Evolutionary conservation across 371 early-diverging fungal species (phyloP), one percentile per base, ranked within the genome.

Genomic region (Cokeromyces recurvatus): DNA sequence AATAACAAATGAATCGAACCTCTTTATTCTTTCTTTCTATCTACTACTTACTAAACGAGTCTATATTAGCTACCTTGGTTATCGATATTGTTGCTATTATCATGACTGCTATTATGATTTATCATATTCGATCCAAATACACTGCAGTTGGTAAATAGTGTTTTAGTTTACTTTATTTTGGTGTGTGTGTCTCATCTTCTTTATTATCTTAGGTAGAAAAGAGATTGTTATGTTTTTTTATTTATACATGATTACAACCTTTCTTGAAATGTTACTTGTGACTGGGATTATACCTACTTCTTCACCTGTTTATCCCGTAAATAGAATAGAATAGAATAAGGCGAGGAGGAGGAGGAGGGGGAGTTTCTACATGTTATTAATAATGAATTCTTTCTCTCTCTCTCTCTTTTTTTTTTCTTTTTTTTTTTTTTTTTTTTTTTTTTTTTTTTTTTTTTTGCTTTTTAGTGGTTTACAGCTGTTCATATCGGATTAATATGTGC

Each of bases 171-270:
- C 10, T 15, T 15, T 9, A 14, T 24, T 17, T 24, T 40, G 2
- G 4, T 10, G 15, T 34, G 8, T 34, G 15, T 17, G 22, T 20
- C 32, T 24, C n/a, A n/a, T n/a, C n/a, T n/a, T n/a, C n/a, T n/a
- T n/a, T n/a, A n/a, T n/a, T n/a, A n/a, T 2, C 35, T 23, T 65
- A 89, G 91, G 92, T 40, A 89, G 98, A 38, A 94, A 94, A 78
- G 98, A 96, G 73, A 94, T 96, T 59, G 89, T 93, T 48, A 83
- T 94, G 84, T 94, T 96, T 78, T 96, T 96, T 64, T 97, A 96
- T 64, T 68, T 94, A 55, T 97, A 95, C 70, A 86, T 90, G 68
- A 53, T 88, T 31, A 80, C 86, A 51, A 84, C 81, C 14, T 68
- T 94, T 40, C 70, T 95, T 45, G 96, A 96, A 53, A 80, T 96